Conservation (phyloP, 192 early-diverging fungal species). For the Podila verticillata region DNA sequence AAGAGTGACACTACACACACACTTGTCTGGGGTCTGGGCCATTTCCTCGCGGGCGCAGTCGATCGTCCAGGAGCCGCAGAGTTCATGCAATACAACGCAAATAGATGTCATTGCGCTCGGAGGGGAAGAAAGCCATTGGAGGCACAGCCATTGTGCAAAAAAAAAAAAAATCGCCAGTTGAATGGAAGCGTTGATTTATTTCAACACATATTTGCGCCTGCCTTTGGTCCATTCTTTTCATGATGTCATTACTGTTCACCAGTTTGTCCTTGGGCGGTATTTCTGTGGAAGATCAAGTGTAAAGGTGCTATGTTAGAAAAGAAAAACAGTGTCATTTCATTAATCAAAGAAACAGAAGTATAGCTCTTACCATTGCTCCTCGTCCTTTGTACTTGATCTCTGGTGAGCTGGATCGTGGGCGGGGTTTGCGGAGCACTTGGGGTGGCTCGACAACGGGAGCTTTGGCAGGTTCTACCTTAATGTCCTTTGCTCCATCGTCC, state of each 20-base stretch:
- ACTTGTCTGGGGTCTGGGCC: too few relatives aligned
- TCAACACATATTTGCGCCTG: not conserved
- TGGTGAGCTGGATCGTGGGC: conserved; percentile 43
- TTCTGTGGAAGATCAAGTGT: not conserved
- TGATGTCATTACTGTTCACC: not conserved
- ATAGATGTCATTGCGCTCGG: not conserved
- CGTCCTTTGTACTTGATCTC: conserved; percentile 64
- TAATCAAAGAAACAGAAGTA: not conserved
- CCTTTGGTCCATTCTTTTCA: not conserved
- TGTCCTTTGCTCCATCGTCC: conserved; percentile 18
- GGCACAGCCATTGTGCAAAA: not conserved
- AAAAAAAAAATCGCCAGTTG: not conserved
- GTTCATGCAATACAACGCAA: not conserved
- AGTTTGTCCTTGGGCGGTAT: conserved; percentile 2
- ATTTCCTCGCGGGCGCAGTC: not conserved
- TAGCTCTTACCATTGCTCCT: conserved; percentile 56
- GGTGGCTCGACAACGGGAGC: conserved; percentile 16
- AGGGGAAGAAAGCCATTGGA: not conserved
- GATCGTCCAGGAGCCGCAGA: not conserved
- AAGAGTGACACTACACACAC: too few relatives aligned
- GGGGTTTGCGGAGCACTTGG: not conserved
- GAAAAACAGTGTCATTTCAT: too few relatives aligned
- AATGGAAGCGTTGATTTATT: not conserved
- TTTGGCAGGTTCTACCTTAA: conserved; percentile 27
- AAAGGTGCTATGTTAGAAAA: not conserved